Percentiles rank a stretch among this genome's conserved stretches.
Evolutionary conservation across 1,139 yeast species (phyloP).

Genomic region (Yamadazyma sp.): DNA sequence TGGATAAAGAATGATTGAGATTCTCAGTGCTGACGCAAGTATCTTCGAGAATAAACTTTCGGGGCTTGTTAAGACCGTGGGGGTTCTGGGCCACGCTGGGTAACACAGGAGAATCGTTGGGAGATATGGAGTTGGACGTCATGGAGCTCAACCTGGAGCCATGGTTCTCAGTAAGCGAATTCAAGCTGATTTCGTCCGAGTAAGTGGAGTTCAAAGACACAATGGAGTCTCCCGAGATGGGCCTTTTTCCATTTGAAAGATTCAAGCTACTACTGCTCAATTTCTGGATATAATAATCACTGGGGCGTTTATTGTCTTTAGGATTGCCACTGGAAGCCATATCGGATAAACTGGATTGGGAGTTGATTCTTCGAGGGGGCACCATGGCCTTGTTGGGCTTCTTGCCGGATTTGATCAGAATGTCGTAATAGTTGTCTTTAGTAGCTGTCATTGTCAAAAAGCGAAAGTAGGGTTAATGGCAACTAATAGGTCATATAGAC

Average conservation of each 20-base stretch:
- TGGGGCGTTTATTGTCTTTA: slow-evolving; percentile 34
- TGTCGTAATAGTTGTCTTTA: slow-evolving; percentile 29
- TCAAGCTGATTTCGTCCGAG: slow-evolving; percentile 41
- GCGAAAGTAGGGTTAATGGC: not conserved
- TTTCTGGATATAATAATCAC: slow-evolving; percentile 42
- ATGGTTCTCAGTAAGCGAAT: slow-evolving; percentile 33
- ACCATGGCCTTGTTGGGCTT: slow-evolving; percentile 11
- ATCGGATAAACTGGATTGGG: slow-evolving; percentile 14
- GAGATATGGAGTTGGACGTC: slow-evolving; percentile 31
- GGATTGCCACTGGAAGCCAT: not conserved
- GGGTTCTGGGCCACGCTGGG: not conserved
- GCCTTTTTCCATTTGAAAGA: slow-evolving; percentile 16
- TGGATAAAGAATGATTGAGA: slow-evolving; percentile 12
- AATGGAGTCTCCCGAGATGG: slow-evolving; percentile 39
- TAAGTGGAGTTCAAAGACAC: slow-evolving; percentile 33
- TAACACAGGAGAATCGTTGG: slow-evolving; percentile 23
- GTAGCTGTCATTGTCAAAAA: not conserved
- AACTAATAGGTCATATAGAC: too few relatives aligned
- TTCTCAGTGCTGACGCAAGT: slow-evolving; percentile 1
- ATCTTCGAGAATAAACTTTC: slow-evolving; percentile 3
- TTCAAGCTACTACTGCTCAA: slow-evolving; percentile 19
- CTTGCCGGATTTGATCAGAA: slow-evolving; percentile 20
- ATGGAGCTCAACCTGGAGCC: slow-evolving; percentile 43
- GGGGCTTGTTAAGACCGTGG: slow-evolving; percentile 12
- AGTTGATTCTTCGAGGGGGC: slow-evolving; percentile 14